Percentiles rank a stretch among this genome's conserved stretches.
Conservation (phyloP, 768 basidiomycete genomes). For the Tricholoma hemisulphureum region DNA sequence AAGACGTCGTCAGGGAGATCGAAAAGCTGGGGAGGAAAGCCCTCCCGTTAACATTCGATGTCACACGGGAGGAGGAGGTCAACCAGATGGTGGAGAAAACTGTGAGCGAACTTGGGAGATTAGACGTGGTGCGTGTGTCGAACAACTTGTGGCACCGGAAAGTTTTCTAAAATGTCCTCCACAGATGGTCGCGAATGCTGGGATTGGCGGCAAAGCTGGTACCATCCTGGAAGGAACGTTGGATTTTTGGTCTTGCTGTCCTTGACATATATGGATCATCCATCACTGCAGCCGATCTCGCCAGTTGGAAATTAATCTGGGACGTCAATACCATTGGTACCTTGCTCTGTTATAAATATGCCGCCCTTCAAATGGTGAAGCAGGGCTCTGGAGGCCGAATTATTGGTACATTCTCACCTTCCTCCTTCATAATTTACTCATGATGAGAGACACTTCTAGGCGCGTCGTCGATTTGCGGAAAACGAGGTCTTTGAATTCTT, state of each 20-base stretch:
- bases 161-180: neutral
- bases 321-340: conserved; percentile 6
- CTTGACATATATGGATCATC: neutral
- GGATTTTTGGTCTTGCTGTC: neutral
- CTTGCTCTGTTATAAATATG: conserved; percentile 13
- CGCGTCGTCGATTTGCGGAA: conserved; percentile 3
- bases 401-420: conserved; percentile 7
- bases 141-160: neutral
- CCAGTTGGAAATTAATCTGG: conserved; percentile 6
- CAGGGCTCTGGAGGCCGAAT: conserved; percentile 13
- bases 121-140: neutral
- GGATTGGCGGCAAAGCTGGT: conserved; percentile 20
- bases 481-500: neutral
- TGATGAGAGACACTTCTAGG: neutral
- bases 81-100: neutral
- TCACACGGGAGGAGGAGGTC: neutral
- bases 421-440: too few relatives aligned
- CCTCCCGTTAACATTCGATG: neutral
- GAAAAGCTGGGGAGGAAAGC: neutral
- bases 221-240: conserved; percentile 21
- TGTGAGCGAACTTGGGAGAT: neutral
- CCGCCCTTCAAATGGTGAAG: conserved; percentile 12
- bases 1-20: neutral
- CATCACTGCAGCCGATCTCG: conserved; percentile 8
- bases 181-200: conserved; percentile 49